Base-by-base conservation (phyloP, 306 rosid genomes). In the Dalbergia cultrata region DNA sequence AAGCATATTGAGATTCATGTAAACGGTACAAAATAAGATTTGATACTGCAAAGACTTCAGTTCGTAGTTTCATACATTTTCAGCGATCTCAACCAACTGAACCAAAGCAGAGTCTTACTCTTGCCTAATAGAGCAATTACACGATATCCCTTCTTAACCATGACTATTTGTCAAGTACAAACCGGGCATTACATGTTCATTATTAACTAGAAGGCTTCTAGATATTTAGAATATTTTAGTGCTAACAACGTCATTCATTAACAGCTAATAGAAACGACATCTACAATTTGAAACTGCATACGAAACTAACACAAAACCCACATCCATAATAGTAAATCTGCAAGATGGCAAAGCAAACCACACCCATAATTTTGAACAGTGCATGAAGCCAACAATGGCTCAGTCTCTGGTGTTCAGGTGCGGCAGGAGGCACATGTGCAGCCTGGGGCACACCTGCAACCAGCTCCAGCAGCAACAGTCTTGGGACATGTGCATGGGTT, bases 401-500 rank as follows among this genome's bases (percentile, higher is more conserved):
- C 7, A 35, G 52, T 35, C 16, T 7, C 5, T 54, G 65, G 4
- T 3, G 33, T n/a, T 54, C 78, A 90, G 35, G 84, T 16, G 1
- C 81, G 73, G 77, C 97, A 91, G 0, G 92, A 73, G 11, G 85
- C 78, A 61, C 97, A 91, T 0, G 82, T 17, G 78, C 98, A 92
- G 11, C 7, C 81, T 0, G 62, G 31, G 5, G 80, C 88, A 52
- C 97, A 94, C 71, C 52, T 77, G 88, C 97, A 89, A 60, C 88
- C 92, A n/a, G 81, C 72, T 34, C 87, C 90, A 16, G 86, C 81
- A 12, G 63, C 77, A 1, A 75, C 76, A 17, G 82, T 74, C n/a
- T 71, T 73, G 19, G 88, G 58, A 7, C 98, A 94, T 1, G 83
- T 49, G 74, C 98, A 90, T 2, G 97, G 98, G 57, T 92, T 92